Conservation (phyloP, 257 asterid species). For the Primulina tabacum region DNA sequence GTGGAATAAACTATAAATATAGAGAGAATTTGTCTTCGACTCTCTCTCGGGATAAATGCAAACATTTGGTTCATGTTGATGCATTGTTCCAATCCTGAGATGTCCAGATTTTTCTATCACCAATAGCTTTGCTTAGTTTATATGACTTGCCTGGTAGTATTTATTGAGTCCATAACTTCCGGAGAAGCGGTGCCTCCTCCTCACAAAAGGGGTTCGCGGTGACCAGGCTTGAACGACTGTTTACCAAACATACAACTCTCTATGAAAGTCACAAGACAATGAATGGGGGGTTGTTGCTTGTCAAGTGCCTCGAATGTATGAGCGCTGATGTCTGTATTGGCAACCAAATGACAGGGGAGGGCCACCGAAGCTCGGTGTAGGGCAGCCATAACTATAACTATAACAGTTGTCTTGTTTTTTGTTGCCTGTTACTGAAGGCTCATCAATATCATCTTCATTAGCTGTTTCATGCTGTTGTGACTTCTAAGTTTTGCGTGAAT, state of each 20-base stretch:
- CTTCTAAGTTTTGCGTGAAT: slow-evolving; percentile 15
- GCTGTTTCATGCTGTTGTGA: slow-evolving; percentile 19
- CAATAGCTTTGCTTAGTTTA: slow-evolving; percentile 2
- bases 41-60: neutral
- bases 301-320: neutral
- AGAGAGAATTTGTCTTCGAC: slow-evolving; percentile 7
- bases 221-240: neutral
- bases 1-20: neutral
- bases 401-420: neutral
- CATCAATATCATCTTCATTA: neutral
- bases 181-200: neutral
- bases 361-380: neutral
- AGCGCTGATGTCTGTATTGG: neutral
- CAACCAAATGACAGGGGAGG: neutral
- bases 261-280: neutral
- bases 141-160: neutral
- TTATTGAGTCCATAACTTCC: neutral
- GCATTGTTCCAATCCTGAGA: slow-evolving; percentile 16
- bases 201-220: neutral
- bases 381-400: neutral
- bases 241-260: neutral
- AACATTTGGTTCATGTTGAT: slow-evolving; percentile 4
- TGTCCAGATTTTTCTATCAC: slow-evolving; percentile 1
- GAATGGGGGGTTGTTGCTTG: neutral
- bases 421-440: neutral